Conservation (phyloP, 305 asterid species). For the Fraxinus albicans region DNA sequence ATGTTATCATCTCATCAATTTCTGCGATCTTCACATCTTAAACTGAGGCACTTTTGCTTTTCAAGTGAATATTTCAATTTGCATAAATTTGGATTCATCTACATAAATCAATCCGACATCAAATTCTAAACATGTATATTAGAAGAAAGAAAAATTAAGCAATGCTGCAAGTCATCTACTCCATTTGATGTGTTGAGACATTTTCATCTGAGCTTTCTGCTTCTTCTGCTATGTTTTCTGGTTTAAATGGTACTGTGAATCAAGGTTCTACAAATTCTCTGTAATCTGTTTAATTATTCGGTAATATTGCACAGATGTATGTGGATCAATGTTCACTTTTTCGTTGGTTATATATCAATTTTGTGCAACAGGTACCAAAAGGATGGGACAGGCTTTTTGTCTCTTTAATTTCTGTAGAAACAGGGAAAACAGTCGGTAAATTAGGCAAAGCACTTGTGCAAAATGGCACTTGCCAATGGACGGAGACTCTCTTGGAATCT, state of each 20-base stretch:
- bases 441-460: constrained; percentile 67
- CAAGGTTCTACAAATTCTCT: constrained; percentile 3
- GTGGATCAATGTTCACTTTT: constrained; percentile 2
- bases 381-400: constrained; percentile 89
- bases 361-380: constrained; percentile 68
- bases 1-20: background rate
- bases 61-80: background rate
- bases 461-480: constrained; percentile 82
- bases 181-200: background rate
- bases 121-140: background rate
- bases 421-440: constrained; percentile 68
- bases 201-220: background rate
- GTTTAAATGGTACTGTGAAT: background rate
- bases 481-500: constrained; percentile 68
- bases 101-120: background rate
- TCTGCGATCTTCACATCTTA: background rate
- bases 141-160: background rate
- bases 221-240: background rate
- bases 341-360: background rate
- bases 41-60: background rate
- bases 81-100: background rate
- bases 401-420: constrained; percentile 57
- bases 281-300: background rate
- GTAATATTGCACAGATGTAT: background rate
- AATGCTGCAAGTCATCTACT: background rate